Percentiles rank a stretch among this genome's conserved stretches.
Evolutionary conservation across 164 flowering plant species (phyloP).

Genomic region (Vitis cinerea): DNA sequence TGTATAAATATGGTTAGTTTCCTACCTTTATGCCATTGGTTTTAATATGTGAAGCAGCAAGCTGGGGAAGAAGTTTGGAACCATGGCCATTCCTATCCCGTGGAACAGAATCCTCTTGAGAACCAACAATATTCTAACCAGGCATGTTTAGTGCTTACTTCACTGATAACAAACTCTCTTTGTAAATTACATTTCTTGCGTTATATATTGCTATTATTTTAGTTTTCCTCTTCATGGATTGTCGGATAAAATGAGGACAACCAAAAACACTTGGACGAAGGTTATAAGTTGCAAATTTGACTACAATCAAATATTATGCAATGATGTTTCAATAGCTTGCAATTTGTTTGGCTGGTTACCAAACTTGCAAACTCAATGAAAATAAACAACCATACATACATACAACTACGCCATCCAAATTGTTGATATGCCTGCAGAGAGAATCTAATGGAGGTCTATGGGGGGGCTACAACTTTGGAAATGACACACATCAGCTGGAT

Average conservation of each 20-base stretch:
- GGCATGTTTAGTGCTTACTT: background rate
- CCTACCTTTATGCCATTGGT: background rate
- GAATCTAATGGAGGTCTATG: background rate
- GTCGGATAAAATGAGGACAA: too few relatives aligned
- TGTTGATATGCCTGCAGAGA: background rate
- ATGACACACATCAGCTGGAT: background rate
- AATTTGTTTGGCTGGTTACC: too few relatives aligned
- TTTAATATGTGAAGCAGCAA: conserved; percentile 5
- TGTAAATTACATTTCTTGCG: background rate
- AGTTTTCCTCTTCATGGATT: too few relatives aligned
- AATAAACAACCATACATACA: background rate
- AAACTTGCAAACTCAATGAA: too few relatives aligned
- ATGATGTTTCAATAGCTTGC: too few relatives aligned
- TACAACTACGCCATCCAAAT: background rate
- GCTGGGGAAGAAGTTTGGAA: conserved; percentile 6
- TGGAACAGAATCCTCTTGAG: background rate
- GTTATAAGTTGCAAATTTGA: too few relatives aligned
- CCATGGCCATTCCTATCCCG: conserved; percentile 3
- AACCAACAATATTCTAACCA: background rate
- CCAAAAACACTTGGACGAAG: too few relatives aligned
- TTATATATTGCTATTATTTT: background rate
- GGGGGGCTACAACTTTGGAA: background rate
- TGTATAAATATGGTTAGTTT: too few relatives aligned
- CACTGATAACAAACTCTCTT: background rate
- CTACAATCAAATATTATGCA: too few relatives aligned